Base-by-base conservation (phyloP, 768 basidiomycete species). In the Leccinum aurantiacum region DNA sequence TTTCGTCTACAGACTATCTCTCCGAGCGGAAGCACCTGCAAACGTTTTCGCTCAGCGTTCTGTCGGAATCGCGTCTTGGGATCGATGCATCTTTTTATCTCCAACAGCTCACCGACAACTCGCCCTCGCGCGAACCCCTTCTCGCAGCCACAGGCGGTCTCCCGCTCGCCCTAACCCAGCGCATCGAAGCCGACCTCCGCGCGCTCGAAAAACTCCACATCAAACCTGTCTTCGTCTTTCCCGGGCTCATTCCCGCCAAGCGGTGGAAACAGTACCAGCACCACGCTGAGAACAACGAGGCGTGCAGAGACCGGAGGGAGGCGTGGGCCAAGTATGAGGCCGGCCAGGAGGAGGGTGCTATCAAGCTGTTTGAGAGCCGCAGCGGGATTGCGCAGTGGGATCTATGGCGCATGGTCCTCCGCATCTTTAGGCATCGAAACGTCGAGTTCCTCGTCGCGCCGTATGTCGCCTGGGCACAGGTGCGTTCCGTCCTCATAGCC, bases 161-260 rank as follows among this genome's bases (percentile, higher is more conserved):
- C 17, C 97, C 96, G 1, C 83, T 98, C 59, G 89, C 93, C 51
- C 82, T 99, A 57, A 89, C 88, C 24, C 81, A 84, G 66, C 89
- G 92, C 63, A 93, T 99, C 73, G 95, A 98, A 77, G 81, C 86
- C 41, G 95, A 99, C 80, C 81, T 98, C 50, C 90, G 95, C 52
- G 79, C 84, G 14, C 88, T 98, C 70, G 95, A 97, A 81, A 89
- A 88, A 76, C 80, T 91, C 35, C 88, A 84, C 65, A 98, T 99
- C 81, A 97, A 96, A 72, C 97, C 97, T 22, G 93, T 99, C n/a
- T 96, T 99, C 68, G 93, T 99, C 54, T 98, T 98, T 75, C 87
- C 92, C 15, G 97, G 97, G 4, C 80, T 99, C 33, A 78, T 86
- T 1, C 90, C 92, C 1, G 86, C 86, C 66, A 88, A 87, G 63